Evolutionary conservation across 2,329 filamentous ascomycete species (phyloP), one percentile per base, ranked within the genome.

Genomic region (Periconia digitata): DNA sequence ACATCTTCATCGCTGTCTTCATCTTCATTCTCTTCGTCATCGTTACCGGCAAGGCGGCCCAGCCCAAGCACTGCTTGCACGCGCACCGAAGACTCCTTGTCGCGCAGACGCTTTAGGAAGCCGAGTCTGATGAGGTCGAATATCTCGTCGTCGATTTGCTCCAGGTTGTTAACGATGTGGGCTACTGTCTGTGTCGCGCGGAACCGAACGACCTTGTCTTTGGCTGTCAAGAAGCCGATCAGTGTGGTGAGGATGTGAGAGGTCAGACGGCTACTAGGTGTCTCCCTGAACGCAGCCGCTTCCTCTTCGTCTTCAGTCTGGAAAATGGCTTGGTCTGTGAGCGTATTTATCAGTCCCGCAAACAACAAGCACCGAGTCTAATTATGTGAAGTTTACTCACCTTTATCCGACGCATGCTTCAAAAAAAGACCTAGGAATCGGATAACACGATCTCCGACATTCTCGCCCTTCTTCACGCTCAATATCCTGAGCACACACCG

Each of bases 131-230:
- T 79, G 50, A 90, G 83, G 60, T 91, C 85, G 68, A 95, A 99
- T 10, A 96, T 74, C 41, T 94, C 90, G 67, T 96, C 91, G 62
- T 97, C 94, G 60, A 97, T 90, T 2, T 90, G 86, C 53, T 95
- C 90, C 21, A 99, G 79, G 12, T 88, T 94, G 73, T 96, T 96
- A 73, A 99, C 87, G 54, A 96, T 85, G 67, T 96, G 89, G 2
- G 91, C 88, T 44, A 95, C 85, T 44, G 96, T 83, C 68, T 99
- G 94, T 0, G 92, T 95, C 4, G 91, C 85, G 49, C 94, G 82
- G 72, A 90, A 99, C 49, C 94, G 84, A 40, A 97, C 87, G 50
- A 87, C 87, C 72, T 96, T 97, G 73, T 99, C 94, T 73, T 96
- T 97, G 37, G 89, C 84, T 8, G 81, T 81, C 51, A 96, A 78